A percentile compares a stretch with the other conserved stretches of the same genome.
These are phyloP conservation scores for Nakazawaea wickerhamii DNA, from an alignment of 805 yeast genomes.

Conservation along the genomic window DNA sequence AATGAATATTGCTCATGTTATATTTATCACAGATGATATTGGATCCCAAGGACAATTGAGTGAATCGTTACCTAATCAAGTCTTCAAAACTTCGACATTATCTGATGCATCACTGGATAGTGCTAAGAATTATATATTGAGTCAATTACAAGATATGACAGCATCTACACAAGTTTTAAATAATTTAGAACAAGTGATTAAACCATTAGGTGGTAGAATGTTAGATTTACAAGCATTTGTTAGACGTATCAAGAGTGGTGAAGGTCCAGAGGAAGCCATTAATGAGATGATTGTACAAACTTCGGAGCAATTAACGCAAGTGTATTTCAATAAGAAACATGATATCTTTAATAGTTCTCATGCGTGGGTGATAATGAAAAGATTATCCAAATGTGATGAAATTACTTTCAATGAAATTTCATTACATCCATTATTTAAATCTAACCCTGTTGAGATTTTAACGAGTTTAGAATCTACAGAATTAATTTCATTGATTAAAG, in stretches of 20 bases:
- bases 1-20: slow-evolving; percentile 82
- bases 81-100: slow-evolving; percentile 66
- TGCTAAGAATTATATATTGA: slow-evolving; percentile 64
- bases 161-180: slow-evolving; percentile 18
- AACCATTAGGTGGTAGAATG: slow-evolving; percentile 92
- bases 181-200: slow-evolving; percentile 51
- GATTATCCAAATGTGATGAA: slow-evolving; percentile 44
- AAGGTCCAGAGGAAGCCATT: slow-evolving; percentile 69
- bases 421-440: slow-evolving; percentile 54
- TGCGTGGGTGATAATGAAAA: slow-evolving; percentile 78
- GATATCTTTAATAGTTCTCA: slow-evolving; percentile 64
- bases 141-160: slow-evolving; percentile 36
- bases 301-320: slow-evolving; percentile 81
- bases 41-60: slow-evolving; percentile 66
- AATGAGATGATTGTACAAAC: slow-evolving; percentile 78
- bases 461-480: slow-evolving; percentile 76
- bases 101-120: slow-evolving; percentile 76
- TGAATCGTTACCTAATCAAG: slow-evolving; percentile 78
- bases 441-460: slow-evolving; percentile 50
- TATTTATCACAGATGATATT: slow-evolving; percentile 80
- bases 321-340: slow-evolving; percentile 45
- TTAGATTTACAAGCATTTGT: slow-evolving; percentile 86
- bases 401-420: slow-evolving; percentile 48
- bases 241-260: slow-evolving; percentile 86
- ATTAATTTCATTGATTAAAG: slow-evolving; percentile 63